A percentile compares a stretch with the other conserved stretches of the same genome.
These are phyloP conservation scores for Vaccinium macrocarpon DNA, from an alignment of 148 eudicot species.

Conservation along the genomic window DNA sequence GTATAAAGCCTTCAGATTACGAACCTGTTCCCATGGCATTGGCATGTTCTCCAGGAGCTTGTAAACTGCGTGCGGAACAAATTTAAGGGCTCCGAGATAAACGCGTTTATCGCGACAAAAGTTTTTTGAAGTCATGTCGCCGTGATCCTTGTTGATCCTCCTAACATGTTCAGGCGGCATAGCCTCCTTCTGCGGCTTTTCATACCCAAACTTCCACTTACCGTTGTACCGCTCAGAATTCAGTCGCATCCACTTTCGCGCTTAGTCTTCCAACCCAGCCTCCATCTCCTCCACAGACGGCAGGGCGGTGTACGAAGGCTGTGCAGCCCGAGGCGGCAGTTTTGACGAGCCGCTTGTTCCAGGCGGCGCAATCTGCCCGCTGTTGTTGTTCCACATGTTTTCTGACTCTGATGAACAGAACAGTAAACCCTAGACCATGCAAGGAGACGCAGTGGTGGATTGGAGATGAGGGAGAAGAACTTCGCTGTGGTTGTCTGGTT, in stretches of 20 bases:
- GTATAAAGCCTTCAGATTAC: conserved; percentile 90
- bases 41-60: conserved; percentile 99
- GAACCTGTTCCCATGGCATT: conserved; percentile 99
- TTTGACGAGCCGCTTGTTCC: conserved; percentile 65
- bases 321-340: conserved; percentile 68
- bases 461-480: not conserved
- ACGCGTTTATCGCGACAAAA: conserved; percentile 97
- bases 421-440: conserved; percentile 10
- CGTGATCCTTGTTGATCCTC: conserved; percentile 93
- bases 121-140: conserved; percentile 95
- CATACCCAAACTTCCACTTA: conserved; percentile 89
- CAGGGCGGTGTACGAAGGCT: conserved; percentile 81
- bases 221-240: conserved; percentile 82
- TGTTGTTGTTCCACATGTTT: conserved; percentile 40
- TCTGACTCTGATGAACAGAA: not conserved
- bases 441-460: not conserved
- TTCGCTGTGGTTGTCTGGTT: not conserved
- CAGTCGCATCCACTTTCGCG: conserved; percentile 95
- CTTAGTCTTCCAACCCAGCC: conserved; percentile 75
- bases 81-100: conserved; percentile 92
- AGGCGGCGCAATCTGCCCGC: conserved; percentile 58
- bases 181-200: conserved; percentile 78
- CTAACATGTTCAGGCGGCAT: conserved; percentile 97
- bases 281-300: conserved; percentile 59
- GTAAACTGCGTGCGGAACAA: conserved; percentile 97